phyloP scores from a whole-genome alignment of 2,329 filamentous ascomycete genomes.

The Apiospora hydei region DNA sequence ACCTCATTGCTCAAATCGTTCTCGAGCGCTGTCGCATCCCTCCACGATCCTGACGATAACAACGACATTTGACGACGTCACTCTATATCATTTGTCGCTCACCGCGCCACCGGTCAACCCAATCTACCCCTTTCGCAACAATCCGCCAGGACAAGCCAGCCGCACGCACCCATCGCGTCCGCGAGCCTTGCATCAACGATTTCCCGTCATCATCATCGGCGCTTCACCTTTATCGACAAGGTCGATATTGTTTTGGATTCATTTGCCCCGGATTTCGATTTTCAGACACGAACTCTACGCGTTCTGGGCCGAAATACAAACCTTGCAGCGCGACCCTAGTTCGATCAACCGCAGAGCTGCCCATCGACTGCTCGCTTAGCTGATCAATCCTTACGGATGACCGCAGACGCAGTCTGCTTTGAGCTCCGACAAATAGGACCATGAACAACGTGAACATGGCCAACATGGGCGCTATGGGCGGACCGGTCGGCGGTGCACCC shows the following conservation, averaged over 20 bases:
- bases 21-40: constrained; percentile 12
- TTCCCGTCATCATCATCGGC: constrained; percentile 17
- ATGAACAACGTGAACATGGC: constrained; percentile 75
- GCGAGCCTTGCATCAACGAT: constrained; percentile 13
- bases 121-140: constrained; percentile 19
- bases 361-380: constrained; percentile 22
- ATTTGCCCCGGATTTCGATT: constrained; percentile 7
- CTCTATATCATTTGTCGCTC: constrained; percentile 7
- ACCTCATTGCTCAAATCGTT: constrained; percentile 17
- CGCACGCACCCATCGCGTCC: constrained; percentile 21
- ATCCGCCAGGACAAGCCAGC: neutral
- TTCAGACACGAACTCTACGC: constrained; percentile 22
- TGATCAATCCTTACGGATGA: constrained; percentile 19
- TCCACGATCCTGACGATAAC: constrained; percentile 19
- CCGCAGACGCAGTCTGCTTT: constrained; percentile 49
- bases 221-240: constrained; percentile 2
- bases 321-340: neutral
- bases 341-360: constrained; percentile 20
- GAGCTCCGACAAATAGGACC: constrained; percentile 31
- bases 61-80: constrained; percentile 19
- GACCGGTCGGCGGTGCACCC: constrained; percentile 65
- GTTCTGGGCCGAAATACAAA: constrained; percentile 13
- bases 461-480: constrained; percentile 73
- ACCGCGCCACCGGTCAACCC: neutral
- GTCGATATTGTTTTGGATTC: constrained; percentile 1